Percentiles rank a stretch among this genome's conserved stretches.
These are phyloP conservation scores for Vitis hybrid DNA, from an alignment of 177 flowering plant genomes.

Conservation along the genomic window DNA sequence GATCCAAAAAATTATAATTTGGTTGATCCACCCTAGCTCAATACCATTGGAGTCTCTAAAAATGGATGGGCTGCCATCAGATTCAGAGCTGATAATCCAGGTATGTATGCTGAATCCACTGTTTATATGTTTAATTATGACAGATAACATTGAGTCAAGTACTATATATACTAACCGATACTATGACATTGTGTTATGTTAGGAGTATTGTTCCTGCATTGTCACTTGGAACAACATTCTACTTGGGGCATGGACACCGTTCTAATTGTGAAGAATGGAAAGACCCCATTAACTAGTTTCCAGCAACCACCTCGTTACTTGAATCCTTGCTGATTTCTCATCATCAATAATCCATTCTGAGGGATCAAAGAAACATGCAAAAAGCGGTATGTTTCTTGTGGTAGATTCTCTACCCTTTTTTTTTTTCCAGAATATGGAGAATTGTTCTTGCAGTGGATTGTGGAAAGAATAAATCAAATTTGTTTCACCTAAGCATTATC, in stretches of 20 bases:
- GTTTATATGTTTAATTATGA: not conserved
- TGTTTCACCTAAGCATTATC: too few species aligned
- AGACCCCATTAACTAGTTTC: not conserved
- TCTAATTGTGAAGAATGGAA: constrained; percentile 17
- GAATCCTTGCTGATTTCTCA: constrained; percentile 12
- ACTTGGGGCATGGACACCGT: constrained; percentile 18
- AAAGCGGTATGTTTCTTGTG: too few species aligned
- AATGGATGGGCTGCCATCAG: too few species aligned
- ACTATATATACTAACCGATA: not conserved
- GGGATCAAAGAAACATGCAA: not conserved
- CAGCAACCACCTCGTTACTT: constrained; percentile 18
- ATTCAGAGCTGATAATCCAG: constrained; percentile 1
- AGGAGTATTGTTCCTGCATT: constrained; percentile 27
- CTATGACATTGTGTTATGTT: not conserved
- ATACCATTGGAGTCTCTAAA: too few species aligned
- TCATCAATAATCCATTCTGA: not conserved
- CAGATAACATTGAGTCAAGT: not conserved
- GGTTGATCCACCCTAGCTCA: too few species aligned
- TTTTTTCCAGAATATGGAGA: too few species aligned
- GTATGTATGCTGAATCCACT: constrained; percentile 19
- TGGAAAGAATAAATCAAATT: too few species aligned
- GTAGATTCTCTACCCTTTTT: too few species aligned
- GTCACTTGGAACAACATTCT: constrained; percentile 18
- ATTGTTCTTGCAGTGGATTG: too few species aligned
- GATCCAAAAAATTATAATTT: constrained; percentile 7